Conservation (phyloP, 2,329 filamentous ascomycete species). For the Myriangium duriaei region DNA sequence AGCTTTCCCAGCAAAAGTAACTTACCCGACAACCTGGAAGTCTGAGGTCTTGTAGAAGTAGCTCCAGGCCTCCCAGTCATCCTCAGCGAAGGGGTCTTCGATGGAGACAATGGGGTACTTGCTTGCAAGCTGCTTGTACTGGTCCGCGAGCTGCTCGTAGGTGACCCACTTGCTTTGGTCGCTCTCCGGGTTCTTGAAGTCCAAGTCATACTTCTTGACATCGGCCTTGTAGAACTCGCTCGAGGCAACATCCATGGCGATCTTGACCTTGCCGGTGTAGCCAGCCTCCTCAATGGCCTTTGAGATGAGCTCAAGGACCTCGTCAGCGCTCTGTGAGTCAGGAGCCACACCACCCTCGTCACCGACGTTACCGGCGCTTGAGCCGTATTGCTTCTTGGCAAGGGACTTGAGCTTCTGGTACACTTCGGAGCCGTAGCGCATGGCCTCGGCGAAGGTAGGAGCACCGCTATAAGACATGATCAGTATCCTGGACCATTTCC, state of each 20-base stretch:
- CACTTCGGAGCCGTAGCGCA: conserved; percentile 92
- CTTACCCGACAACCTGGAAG: conserved; percentile 82
- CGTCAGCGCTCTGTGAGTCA: conserved; percentile 92
- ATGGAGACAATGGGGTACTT: conserved; percentile 99
- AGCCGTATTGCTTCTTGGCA: conserved; percentile 99
- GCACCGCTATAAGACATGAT: conserved; percentile 46
- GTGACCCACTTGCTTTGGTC: conserved; percentile 96
- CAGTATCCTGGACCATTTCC: conserved; percentile 14
- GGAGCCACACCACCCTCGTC: conserved; percentile 99
- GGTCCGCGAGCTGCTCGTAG: conserved; percentile 88
- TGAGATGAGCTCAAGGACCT: conserved; percentile 92
- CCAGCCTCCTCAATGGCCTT: conserved; percentile 89
- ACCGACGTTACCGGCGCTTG: conserved; percentile 96
- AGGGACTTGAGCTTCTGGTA: conserved; percentile 96
- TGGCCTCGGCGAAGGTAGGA: conserved; percentile 84
- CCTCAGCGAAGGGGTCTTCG: conserved; percentile 98
- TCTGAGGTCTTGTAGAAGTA: conserved; percentile 99
- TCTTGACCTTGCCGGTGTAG: conserved; percentile 92
- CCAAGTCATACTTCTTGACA: conserved; percentile 98
- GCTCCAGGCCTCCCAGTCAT: conserved; percentile 99
- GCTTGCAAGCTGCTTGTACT: conserved; percentile 75
- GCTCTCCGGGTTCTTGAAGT: conserved; percentile 99
- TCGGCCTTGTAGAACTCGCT: conserved; percentile 97
- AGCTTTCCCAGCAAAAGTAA: neutral
- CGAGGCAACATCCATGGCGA: conserved; percentile 97